Conservation (phyloP, 1,284 basidiomycete genomes). For the Puccinia horiana region DNA sequence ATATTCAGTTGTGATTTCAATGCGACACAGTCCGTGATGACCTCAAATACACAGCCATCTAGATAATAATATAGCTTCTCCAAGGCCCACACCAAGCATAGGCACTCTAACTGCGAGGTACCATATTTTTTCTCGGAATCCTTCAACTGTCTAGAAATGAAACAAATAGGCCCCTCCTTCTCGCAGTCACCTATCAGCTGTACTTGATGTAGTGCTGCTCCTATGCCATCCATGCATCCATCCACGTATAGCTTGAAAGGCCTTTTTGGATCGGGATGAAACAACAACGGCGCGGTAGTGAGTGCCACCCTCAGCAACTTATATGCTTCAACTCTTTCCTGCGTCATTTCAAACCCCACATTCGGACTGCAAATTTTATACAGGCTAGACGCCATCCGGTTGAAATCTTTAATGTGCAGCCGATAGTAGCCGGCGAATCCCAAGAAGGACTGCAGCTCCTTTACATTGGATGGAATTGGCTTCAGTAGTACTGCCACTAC, state of each 20-base stretch:
- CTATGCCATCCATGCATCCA: background rate
- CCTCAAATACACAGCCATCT: background rate
- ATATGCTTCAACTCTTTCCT: slow-evolving; percentile 3
- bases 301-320: background rate
- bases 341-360: background rate
- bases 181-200: background rate
- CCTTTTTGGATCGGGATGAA: background rate
- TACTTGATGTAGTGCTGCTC: slow-evolving; percentile 1
- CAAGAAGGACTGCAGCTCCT: background rate
- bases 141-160: background rate
- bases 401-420: slow-evolving; percentile 10
- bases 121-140: background rate
- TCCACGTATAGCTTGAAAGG: slow-evolving; percentile 11
- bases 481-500: slow-evolving; percentile 20
- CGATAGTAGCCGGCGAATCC: slow-evolving; percentile 21
- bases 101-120: background rate
- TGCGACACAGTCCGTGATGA: slow-evolving; percentile 4
- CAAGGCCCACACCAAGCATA: slow-evolving; percentile 11
- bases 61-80: slow-evolving; percentile 4
- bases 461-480: background rate
- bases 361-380: background rate
- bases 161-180: background rate
- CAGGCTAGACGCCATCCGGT: background rate
- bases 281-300: background rate
- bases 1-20: background rate